Evolutionary conservation across 805 yeast species (phyloP).

Genomic region (Wickerhamiella cacticola): DNA sequence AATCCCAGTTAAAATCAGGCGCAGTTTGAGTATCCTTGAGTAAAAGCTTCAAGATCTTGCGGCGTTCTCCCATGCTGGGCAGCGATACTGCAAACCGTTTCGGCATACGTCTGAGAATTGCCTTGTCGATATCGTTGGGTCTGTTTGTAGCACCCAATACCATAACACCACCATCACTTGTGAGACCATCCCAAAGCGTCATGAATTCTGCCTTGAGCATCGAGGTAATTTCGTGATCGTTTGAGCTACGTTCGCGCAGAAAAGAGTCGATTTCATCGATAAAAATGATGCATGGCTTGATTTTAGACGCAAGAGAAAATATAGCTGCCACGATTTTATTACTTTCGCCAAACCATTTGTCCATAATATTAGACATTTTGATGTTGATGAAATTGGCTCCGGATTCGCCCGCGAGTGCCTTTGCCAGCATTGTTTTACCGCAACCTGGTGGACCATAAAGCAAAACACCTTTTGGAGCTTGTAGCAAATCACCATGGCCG

Average conservation of each 20-base stretch:
- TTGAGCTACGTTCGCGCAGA: constrained; percentile 67
- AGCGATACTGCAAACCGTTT: constrained; percentile 69
- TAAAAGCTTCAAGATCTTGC: constrained; percentile 55
- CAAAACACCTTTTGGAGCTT: constrained; percentile 89
- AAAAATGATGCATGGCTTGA: constrained; percentile 89
- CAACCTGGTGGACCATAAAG: constrained; percentile 96
- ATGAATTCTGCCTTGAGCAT: constrained; percentile 91
- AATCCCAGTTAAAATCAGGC: constrained; percentile 44
- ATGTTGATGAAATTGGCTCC: constrained; percentile 85
- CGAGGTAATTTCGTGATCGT: constrained; percentile 92
- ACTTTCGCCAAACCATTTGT: constrained; percentile 95
- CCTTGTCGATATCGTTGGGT: constrained; percentile 81
- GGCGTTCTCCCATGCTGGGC: constrained; percentile 59
- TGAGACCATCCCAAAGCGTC: constrained; percentile 94
- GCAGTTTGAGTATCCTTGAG: constrained; percentile 56
- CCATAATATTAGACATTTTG: constrained; percentile 88
- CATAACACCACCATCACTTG: constrained; percentile 57
- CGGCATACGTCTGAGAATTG: constrained; percentile 86
- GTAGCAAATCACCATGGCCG: constrained; percentile 54
- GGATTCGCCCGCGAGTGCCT: constrained; percentile 84
- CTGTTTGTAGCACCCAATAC: constrained; percentile 93
- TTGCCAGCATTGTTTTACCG: constrained; percentile 95
- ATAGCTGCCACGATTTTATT: constrained; percentile 89
- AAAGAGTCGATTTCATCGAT: constrained; percentile 96
- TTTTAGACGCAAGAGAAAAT: constrained; percentile 75